A percentile compares a stretch with the other conserved stretches of the same genome.
phyloP scores from a whole-genome alignment of 345 rosid genomes.

The Syzygium jambos region DNA sequence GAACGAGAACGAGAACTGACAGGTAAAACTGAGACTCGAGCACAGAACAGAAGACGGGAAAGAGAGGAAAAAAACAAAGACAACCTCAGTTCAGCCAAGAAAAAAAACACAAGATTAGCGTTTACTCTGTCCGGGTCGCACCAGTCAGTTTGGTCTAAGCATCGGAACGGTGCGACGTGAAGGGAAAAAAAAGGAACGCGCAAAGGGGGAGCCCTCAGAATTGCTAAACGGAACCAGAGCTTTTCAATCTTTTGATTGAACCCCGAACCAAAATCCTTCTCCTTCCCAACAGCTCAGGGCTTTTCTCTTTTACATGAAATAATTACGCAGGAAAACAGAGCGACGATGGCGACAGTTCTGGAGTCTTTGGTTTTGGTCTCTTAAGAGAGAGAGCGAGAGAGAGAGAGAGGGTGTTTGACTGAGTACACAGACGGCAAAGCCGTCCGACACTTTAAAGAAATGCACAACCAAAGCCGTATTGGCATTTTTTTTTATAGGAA shows the following conservation, averaged over 20 bases:
- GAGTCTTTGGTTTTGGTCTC: not conserved
- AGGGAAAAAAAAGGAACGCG: not conserved
- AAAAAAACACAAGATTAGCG: not conserved
- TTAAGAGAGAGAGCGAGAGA: not conserved
- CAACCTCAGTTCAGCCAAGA: not conserved
- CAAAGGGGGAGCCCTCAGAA: too few relatives aligned
- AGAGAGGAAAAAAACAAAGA: not conserved
- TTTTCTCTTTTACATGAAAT: not conserved
- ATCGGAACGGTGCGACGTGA: not conserved
- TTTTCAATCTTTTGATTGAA: not conserved
- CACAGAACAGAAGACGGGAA: not conserved
- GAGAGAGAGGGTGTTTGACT: not conserved
- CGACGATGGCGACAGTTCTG: not conserved
- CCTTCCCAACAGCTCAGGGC: not conserved
- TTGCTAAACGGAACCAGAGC: not conserved
- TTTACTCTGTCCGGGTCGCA: not conserved
- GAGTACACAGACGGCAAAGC: constrained; percentile 3
- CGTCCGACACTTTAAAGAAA: not conserved
- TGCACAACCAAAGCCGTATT: not conserved
- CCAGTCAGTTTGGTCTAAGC: not conserved
- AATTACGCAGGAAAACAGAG: not conserved
- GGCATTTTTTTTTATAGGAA: not conserved
- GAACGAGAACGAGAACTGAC: not conserved
- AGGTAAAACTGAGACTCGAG: not conserved
- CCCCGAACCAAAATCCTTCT: not conserved